Conservation (phyloP, 2,329 filamentous ascomycete genomes). For the Exophiala sp. region DNA sequence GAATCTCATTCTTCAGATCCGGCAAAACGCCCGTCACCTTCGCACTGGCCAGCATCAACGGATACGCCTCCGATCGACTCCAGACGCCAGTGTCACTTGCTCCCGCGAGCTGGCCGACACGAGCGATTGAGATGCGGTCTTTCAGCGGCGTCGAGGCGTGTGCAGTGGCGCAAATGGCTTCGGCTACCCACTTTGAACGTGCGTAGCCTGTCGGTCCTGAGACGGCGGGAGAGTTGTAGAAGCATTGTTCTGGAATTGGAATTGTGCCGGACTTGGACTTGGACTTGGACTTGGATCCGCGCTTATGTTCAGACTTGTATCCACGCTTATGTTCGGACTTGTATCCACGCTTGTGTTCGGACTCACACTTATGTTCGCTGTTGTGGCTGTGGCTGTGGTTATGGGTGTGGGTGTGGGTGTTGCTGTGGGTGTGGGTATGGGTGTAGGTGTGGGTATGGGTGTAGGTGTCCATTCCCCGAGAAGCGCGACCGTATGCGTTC, state of each 20-base stretch:
- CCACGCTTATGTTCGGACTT: no score
- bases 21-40: slow-evolving; percentile 43
- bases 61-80: slow-evolving; percentile 50
- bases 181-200: slow-evolving; percentile 54
- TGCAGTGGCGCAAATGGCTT: slow-evolving; percentile 45
- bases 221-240: slow-evolving; percentile 6
- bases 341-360: no score
- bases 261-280: no score
- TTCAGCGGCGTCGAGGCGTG: slow-evolving; percentile 24
- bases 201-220: slow-evolving; percentile 50
- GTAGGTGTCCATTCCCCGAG: no score
- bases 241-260: slow-evolving; percentile 18
- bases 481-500: no score
- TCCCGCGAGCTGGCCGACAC: slow-evolving; percentile 49
- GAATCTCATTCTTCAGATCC: slow-evolving; percentile 38
- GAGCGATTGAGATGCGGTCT: slow-evolving; percentile 40
- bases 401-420: no score
- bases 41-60: slow-evolving; percentile 45
- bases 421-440: no score
- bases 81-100: slow-evolving; percentile 46
- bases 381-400: no score
- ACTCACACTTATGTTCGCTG: no score
- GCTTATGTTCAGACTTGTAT: no score
- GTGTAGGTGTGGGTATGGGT: no score
- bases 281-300: no score